These are phyloP conservation scores for Suillus hirtellus DNA, from an alignment of 768 basidiomycete species.

Conservation along the genomic window DNA sequence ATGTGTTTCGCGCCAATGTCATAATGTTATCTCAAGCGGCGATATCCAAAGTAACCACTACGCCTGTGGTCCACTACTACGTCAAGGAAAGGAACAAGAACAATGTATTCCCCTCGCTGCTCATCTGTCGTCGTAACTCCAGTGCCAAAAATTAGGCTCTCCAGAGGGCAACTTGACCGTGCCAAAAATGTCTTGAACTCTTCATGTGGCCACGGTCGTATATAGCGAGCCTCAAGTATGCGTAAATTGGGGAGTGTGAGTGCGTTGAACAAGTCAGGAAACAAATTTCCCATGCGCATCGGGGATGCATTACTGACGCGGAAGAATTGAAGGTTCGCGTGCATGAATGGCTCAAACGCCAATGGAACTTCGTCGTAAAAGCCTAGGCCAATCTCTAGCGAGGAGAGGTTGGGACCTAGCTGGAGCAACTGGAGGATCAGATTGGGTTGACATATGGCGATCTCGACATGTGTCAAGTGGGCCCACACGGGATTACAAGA, in stretches of 20 bases:
- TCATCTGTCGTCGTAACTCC: neutral
- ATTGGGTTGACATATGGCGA: neutral
- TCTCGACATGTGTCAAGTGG: conserved; percentile 1
- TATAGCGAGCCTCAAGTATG: neutral
- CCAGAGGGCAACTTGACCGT: neutral
- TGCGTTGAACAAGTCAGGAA: neutral
- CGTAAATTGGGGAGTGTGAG: neutral
- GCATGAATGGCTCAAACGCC: neutral
- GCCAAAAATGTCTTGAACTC: conserved; percentile 2
- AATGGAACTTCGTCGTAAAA: neutral
- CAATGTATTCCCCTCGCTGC: neutral
- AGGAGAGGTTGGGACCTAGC: neutral
- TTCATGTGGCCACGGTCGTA: neutral
- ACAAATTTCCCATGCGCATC: neutral
- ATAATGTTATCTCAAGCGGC: neutral
- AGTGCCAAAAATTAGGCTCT: neutral
- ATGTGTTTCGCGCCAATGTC: neutral
- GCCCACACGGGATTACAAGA: conserved; percentile 1
- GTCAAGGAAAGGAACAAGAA: neutral
- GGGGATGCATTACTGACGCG: neutral
- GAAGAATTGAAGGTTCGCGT: neutral
- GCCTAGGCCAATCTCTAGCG: neutral
- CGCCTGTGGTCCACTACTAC: neutral
- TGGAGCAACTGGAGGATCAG: neutral
- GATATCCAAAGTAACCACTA: neutral